Evolutionary conservation across 805 yeast species (phyloP).

Genomic region (Limtongia smithiae): DNA sequence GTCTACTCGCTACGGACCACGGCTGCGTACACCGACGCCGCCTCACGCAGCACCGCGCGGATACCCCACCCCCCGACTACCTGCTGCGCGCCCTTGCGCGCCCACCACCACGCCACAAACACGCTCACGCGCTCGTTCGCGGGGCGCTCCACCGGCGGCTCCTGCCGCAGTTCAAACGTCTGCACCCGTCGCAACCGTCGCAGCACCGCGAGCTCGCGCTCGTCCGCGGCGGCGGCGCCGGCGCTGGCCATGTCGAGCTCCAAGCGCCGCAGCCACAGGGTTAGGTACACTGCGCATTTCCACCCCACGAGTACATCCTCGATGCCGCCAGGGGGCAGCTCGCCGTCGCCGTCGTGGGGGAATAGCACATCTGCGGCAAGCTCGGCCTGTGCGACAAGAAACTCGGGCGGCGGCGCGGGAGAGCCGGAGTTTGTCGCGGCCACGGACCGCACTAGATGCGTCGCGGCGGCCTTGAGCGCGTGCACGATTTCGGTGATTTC

Average conservation of each 20-base stretch:
- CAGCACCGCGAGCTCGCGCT: conserved; percentile 20
- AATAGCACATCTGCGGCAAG: conserved; percentile 17
- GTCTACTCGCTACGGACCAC: conserved; percentile 10
- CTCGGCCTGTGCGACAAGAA: conserved; percentile 19
- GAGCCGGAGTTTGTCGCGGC: background rate
- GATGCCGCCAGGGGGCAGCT: conserved; percentile 10
- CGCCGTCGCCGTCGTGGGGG: background rate
- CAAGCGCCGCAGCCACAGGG: conserved; percentile 20
- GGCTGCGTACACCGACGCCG: conserved; percentile 12
- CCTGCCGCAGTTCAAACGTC: conserved; percentile 2
- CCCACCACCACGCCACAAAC: conserved; percentile 25
- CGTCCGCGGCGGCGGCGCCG: conserved; percentile 16
- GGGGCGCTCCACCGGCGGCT: background rate
- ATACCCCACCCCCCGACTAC: conserved; percentile 22
- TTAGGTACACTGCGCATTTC: conserved; percentile 19
- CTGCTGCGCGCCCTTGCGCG: conserved; percentile 12
- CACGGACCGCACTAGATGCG: background rate
- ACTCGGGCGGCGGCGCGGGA: background rate
- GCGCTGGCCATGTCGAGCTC: conserved; percentile 24
- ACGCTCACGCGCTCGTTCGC: conserved; percentile 12
- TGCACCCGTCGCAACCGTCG: conserved; percentile 12
- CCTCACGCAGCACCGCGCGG: conserved; percentile 16
- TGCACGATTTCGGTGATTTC: conserved; percentile 20
- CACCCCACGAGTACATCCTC: conserved; percentile 21
- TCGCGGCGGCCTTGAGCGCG: conserved; percentile 2